Evolutionary conservation across 179 eudicot species (phyloP).

Genomic region (Spergularia azorica): DNA sequence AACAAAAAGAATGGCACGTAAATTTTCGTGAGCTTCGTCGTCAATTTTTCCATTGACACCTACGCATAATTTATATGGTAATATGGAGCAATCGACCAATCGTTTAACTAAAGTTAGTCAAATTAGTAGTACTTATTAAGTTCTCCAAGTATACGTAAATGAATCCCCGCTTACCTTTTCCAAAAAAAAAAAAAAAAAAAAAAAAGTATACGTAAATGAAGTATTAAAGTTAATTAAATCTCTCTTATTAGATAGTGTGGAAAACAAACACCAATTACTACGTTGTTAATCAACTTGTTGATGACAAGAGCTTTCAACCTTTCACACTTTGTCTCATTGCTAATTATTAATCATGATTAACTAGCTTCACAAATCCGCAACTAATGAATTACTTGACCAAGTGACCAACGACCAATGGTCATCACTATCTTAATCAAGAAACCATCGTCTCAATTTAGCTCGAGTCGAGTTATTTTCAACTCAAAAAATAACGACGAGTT

Average conservation of each 20-base stretch:
- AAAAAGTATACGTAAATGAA: slow-evolving; percentile 24
- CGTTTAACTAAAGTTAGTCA: slow-evolving; percentile 13
- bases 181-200: no score
- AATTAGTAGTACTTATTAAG: slow-evolving; percentile 7
- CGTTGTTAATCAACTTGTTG: slow-evolving; percentile 25
- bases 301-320: slow-evolving; percentile 24
- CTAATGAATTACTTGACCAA: background rate
- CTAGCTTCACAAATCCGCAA: slow-evolving; percentile 23
- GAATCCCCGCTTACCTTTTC: no score
- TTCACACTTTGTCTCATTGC: slow-evolving; percentile 20
- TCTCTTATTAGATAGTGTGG: background rate
- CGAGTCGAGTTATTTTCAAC: no score
- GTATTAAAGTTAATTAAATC: slow-evolving; percentile 15
- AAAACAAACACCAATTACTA: slow-evolving; percentile 29
- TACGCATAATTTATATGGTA: no score
- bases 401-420: background rate
- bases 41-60: background rate
- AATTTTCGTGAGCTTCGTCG: background rate
- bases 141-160: slow-evolving; percentile 26
- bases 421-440: background rate
- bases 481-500: background rate
- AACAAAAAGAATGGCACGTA: background rate
- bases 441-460: background rate
- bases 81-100: background rate
- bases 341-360: background rate